Percentiles rank a stretch among this genome's conserved stretches.
These are phyloP conservation scores for Saturnispora silvae DNA, from an alignment of 805 yeast genomes.

Conservation along the genomic window DNA sequence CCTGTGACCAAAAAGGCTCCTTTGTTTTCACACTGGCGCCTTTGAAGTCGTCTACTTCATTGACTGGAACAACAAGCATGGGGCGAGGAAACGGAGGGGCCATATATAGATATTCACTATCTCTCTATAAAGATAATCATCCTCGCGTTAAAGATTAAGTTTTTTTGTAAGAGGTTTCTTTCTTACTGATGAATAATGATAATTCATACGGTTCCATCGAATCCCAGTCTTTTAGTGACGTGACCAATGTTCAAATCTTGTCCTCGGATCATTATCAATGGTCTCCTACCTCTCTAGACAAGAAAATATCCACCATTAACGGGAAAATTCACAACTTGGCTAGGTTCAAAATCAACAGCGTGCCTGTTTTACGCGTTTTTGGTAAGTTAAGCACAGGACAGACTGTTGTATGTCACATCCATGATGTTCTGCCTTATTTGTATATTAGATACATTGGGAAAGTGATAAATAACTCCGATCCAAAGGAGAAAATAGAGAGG, in stretches of 20 bases:
- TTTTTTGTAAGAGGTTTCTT: no score
- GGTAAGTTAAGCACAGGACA: conserved; percentile 59
- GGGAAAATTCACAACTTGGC: conserved; percentile 11
- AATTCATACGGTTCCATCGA: neutral
- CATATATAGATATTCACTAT: no score
- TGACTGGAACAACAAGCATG: no score
- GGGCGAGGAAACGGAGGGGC: no score
- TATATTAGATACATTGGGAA: conserved; percentile 31
- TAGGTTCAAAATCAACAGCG: conserved; percentile 31
- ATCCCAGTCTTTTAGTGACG: conserved; percentile 2
- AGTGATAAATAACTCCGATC: conserved; percentile 1
- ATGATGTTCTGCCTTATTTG: conserved; percentile 76
- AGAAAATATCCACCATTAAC: conserved; percentile 25
- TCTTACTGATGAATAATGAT: conserved; percentile 3
- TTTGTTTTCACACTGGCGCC: no score
- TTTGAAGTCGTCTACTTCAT: no score
- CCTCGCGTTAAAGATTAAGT: no score
- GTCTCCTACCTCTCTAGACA: conserved; percentile 46
- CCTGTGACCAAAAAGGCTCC: conserved; percentile 20
- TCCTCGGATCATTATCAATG: conserved; percentile 57
- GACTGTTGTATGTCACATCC: conserved; percentile 59
- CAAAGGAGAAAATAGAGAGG: conserved; percentile 22
- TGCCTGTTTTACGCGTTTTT: conserved; percentile 70
- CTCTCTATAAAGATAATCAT: no score
- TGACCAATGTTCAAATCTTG: conserved; percentile 44